Conservation (phyloP, 1,139 yeast species). For the Nakaseomyces kungkrabaensis region DNA sequence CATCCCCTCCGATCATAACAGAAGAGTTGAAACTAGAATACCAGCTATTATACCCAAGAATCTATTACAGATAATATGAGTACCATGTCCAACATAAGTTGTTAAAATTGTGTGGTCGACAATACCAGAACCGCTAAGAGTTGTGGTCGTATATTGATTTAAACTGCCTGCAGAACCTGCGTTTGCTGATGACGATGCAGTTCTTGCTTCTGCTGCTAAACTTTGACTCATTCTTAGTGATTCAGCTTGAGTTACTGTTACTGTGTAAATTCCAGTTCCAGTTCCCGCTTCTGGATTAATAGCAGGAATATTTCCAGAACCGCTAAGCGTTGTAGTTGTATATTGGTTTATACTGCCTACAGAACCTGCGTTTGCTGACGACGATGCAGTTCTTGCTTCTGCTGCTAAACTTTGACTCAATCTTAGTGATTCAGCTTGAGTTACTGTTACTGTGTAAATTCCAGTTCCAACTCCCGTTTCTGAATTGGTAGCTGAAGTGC, state of each 20-base stretch:
- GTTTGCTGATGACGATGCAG: neutral
- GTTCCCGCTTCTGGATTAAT: too few relatives aligned
- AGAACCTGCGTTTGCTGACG: neutral
- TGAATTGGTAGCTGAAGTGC: too few relatives aligned
- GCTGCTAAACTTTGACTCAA: neutral
- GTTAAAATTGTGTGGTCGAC: constrained; percentile 1
- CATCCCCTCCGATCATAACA: too few relatives aligned
- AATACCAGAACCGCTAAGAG: neutral
- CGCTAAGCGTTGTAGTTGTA: neutral
- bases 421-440: neutral
- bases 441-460: neutral
- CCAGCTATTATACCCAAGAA: neutral
- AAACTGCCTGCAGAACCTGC: neutral
- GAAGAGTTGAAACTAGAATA: neutral
- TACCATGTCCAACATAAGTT: neutral
- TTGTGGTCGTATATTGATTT: neutral
- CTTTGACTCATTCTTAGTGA: neutral
- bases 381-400: neutral
- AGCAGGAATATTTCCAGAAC: neutral
- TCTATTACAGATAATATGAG: neutral
- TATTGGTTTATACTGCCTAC: neutral
- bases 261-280: neutral
- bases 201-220: neutral
- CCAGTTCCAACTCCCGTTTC: neutral
- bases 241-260: neutral